Conservation (phyloP, 2,329 filamentous ascomycete genomes). For the Botrytis aclada region DNA sequence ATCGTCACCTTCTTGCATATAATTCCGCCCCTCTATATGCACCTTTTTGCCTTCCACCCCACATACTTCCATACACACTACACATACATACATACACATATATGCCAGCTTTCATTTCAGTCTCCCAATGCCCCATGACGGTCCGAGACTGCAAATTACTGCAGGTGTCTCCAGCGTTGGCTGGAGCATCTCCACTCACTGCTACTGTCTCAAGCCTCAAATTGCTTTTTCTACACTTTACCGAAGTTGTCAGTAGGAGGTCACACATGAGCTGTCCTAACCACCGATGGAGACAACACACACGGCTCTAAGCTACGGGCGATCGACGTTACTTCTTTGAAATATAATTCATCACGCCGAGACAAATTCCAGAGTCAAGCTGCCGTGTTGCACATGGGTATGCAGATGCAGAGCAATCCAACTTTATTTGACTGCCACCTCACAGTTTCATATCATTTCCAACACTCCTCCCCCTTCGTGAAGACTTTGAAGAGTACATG, state of each 20-base stretch:
- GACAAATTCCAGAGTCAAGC: conserved; percentile 34
- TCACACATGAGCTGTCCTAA: conserved; percentile 36
- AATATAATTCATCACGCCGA: conserved; percentile 36
- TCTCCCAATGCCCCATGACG: conserved; percentile 32
- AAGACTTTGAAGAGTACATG: conserved; percentile 11
- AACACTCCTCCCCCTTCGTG: conserved; percentile 20
- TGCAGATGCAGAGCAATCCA: conserved; percentile 35
- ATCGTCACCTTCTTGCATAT: conserved; percentile 23
- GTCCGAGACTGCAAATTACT: conserved; percentile 31
- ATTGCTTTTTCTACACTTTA: conserved; percentile 31
- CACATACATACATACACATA: conserved; percentile 19
- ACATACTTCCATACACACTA: conserved; percentile 24
- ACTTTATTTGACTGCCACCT: conserved; percentile 36
- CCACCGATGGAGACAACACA: conserved; percentile 37
- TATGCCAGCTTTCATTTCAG: conserved; percentile 31
- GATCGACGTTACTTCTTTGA: conserved; percentile 38
- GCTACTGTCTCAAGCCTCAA: conserved; percentile 32
- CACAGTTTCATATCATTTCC: conserved; percentile 30
- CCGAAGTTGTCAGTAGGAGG: conserved; percentile 30
- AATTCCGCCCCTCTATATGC: conserved; percentile 18
- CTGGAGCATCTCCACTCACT: conserved; percentile 35
- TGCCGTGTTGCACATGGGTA: conserved; percentile 37
- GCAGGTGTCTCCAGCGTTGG: conserved; percentile 34
- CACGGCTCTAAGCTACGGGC: conserved; percentile 33
- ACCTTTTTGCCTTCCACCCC: conserved; percentile 23